Base-by-base conservation (phyloP, 2,329 filamentous ascomycete species). In the Aspergillus fructus region DNA sequence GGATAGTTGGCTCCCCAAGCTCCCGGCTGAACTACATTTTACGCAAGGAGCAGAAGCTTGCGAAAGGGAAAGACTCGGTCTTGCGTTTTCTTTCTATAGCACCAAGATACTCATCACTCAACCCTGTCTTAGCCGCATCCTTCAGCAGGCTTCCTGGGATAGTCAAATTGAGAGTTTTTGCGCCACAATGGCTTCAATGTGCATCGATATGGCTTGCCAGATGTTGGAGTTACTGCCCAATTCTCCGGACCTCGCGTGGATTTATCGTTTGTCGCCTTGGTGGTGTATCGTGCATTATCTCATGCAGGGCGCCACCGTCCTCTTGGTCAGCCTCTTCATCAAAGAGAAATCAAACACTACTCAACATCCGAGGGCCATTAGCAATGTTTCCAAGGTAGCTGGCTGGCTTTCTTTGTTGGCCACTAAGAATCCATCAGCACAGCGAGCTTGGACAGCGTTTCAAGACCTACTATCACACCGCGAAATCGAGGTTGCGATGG, bases 21-120 rank as follows among this genome's bases (percentile, higher is more conserved):
- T 78, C 13, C 75, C 76, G 9, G 56, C 62, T n/a, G 67, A 69
- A 6, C 75, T 77, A 51, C 66, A 69, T 40, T 74, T 74, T 48
- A 62, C 68, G 7, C 66, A 71, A 47, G 63, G 62, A 41, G 56
- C 63, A 9, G 62, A 62, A 1, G 63, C 57, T 4, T 74, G 70
- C 39, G 65, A 71, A 24, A 68, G 71, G 47, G 68, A 72, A 49
- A 69, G 75, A 23, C 58, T 71, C 30, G 64, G 66, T 55, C 65
- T 79, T 9, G 76, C 69, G 5, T 75, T 79, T 59, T 66, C 67
- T 51, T 79, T 74, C 62, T 76, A 77, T 55, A 76, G 75, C 52
- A 71, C 72, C n/a, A 76, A 74, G 51, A 70, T 77, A 48, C 68
- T 76, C 12, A 73, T 78, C 24, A 67, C 74, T 43, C 76, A 78